Conservation (phyloP, 805 yeast genomes). For the Hyphopichia homilentoma region DNA sequence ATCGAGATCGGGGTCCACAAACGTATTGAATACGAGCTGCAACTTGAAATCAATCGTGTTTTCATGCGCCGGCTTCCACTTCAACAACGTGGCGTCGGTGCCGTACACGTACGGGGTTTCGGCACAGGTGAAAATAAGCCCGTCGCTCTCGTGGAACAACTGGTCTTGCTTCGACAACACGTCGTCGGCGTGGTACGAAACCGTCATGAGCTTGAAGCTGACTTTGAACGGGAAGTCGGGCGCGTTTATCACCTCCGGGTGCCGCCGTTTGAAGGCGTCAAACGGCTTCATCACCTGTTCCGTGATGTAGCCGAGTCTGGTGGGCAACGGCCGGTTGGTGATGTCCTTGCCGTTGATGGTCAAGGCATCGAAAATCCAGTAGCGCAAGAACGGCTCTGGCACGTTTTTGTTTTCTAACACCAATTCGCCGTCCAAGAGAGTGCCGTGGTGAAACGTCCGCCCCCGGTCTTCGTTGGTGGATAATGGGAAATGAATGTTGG, state of each 20-base stretch:
- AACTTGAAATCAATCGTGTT: conserved; percentile 88
- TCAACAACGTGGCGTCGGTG: conserved; percentile 79
- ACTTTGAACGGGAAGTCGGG: conserved; percentile 76
- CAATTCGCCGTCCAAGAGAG: conserved; percentile 91
- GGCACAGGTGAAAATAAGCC: conserved; percentile 88
- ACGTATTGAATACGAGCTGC: conserved; percentile 54
- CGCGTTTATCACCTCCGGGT: conserved; percentile 68
- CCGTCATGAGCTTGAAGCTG: conserved; percentile 83
- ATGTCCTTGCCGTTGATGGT: conserved; percentile 75
- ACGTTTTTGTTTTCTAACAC: conserved; percentile 70
- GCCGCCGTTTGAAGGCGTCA: conserved; percentile 57
- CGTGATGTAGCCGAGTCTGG: conserved; percentile 82
- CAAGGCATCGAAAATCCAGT: conserved; percentile 86
- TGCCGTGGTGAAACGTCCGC: conserved; percentile 72
- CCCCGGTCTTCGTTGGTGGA: conserved; percentile 41
- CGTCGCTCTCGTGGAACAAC: conserved; percentile 88
- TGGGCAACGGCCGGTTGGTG: conserved; percentile 67
- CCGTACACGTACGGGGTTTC: conserved; percentile 85
- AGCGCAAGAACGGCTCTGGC: conserved; percentile 52
- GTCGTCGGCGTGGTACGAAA: conserved; percentile 70
- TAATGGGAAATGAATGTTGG: conserved; percentile 79
- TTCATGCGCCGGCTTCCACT: conserved; percentile 98
- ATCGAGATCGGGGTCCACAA: conserved; percentile 60
- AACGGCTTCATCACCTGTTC: conserved; percentile 82
- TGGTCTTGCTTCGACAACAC: conserved; percentile 69